Evolutionary conservation across 176 grass and related monocot species (phyloP), one percentile per base, ranked within the genome.

Genomic region (Rhipidocladum racemiflorum): DNA sequence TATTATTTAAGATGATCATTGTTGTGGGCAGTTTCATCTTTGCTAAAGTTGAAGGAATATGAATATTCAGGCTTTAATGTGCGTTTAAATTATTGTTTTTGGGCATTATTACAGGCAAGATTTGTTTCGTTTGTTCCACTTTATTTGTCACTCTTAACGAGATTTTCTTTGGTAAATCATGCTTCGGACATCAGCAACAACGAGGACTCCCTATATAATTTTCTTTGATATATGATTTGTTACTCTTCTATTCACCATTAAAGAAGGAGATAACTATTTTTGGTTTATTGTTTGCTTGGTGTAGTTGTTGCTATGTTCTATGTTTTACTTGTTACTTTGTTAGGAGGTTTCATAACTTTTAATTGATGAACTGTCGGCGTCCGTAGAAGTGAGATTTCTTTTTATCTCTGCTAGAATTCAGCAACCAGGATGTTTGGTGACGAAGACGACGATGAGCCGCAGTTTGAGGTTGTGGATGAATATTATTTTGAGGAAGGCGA

Each of bases 401-500:
- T 48, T 82, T 63, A 34, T 64, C 56, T 4, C n/a, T 39, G 2
- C 14, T 13, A 72, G 44, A 36, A 83, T 74, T 16, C 15, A 64
- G 57, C 57, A 83, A 39, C 17, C 12, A 51, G 4, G 60, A 86
- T 86, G 84, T 74, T 44, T 55, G 76, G 44, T 23, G 76, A 86
- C 3, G 83, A 85, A 2, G 84, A 86, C 9, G 68, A 53, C 11
- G 68, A 18, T 13, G 84, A 73, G 17, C 35, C 57, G 20, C 45
- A 30, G 1, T 30, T 80, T 4, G 23, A 55, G 20, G 56, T 12
- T 63, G 76, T 86, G 27, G 20, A 86, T 20, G 29, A 43, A 0
- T 93, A 93, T 77, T 54, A 87, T 34, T 87, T 93, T 46, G 64
- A 85, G 48, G 72, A 85, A 34, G 30, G 21, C n/a, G 8, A 74